Percentiles rank a stretch among this genome's conserved stretches.
These are phyloP conservation scores for Hyaloperonospora brassicae DNA, from an alignment of 352 stramenopile genomes.

Conservation along the genomic window DNA sequence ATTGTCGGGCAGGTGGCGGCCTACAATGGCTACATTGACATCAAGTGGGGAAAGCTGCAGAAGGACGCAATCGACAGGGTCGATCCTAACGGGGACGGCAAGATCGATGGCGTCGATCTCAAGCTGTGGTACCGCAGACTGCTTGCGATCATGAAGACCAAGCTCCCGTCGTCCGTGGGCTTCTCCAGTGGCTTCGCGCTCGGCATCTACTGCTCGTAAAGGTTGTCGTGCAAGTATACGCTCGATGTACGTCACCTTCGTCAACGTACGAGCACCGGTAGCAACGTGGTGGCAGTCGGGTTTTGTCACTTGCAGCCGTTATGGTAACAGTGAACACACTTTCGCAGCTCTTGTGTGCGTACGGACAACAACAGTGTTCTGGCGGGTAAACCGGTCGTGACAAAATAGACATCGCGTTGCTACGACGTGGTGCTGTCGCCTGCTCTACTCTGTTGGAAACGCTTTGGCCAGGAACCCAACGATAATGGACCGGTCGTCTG, in stretches of 20 bases:
- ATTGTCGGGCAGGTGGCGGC: slow-evolving; percentile 64
- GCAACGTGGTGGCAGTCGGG: slow-evolving; percentile 1
- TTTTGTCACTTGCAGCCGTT: not conserved
- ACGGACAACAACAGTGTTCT: no score
- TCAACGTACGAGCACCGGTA: slow-evolving; percentile 5
- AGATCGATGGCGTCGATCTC: slow-evolving; percentile 76
- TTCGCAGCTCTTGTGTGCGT: no score
- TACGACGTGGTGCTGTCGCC: slow-evolving; percentile 7
- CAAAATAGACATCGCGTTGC: slow-evolving; percentile 25
- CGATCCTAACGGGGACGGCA: slow-evolving; percentile 77
- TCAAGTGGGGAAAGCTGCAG: slow-evolving; percentile 87
- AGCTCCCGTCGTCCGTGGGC: slow-evolving; percentile 74
- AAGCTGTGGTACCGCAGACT: slow-evolving; percentile 70
- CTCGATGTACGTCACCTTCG: slow-evolving; percentile 3
- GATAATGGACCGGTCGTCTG: slow-evolving; percentile 68
- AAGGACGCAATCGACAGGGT: slow-evolving; percentile 78
- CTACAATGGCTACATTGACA: slow-evolving; percentile 84
- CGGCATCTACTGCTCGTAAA: slow-evolving; percentile 51
- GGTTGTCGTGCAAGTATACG: not conserved
- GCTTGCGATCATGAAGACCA: slow-evolving; percentile 65
- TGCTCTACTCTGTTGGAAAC: slow-evolving; percentile 52
- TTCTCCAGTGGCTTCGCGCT: slow-evolving; percentile 75
- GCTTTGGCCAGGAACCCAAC: slow-evolving; percentile 68
- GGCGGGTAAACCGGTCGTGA: not conserved
- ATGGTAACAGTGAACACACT: not conserved